Evolutionary conservation across 129 eudicot species (phyloP), one percentile per base, ranked within the genome.

Genomic region (Pulicaria dysenterica): DNA sequence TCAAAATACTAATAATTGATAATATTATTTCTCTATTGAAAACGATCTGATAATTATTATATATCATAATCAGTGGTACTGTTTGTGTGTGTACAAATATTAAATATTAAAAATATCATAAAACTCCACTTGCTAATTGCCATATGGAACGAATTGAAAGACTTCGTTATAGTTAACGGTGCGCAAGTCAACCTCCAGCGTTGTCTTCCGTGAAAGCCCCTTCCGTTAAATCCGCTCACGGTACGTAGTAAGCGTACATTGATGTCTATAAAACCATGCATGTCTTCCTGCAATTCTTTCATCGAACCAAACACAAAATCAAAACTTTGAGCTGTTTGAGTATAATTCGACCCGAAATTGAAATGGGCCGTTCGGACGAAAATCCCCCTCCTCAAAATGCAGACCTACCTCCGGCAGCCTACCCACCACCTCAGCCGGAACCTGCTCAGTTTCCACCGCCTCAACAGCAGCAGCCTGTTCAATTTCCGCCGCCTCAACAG

Each of bases 291-390:
- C 70, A 17, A 43, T 16, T 39, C 70, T 31, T 44, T 36, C 12
- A 34, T 1, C 4, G 17, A 37, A 66, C 11, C 57, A 43, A 43
- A 58, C 4, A 13, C 75, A 56, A 43, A 13, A 8, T 14, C 4
- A 17, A 10, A 13, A 6, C 19, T n/a, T 6, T 10, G 5, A 41
- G 11, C 40, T 9, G 3, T 15, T 16, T 2, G 8, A 8, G 7
- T 6, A 42, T 3, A 42, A 42, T 42, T 42, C 0, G 1, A 53
- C 5, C 17, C 36, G 2, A 13, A 50, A 8, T 36, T 51, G 6
- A 19, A 51, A 74, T 75, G 79, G 79, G 79, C 8, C 72, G 72
- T 15, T 37, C 45, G 5, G 69, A 16, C 3, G 72, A 44, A 7
- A 73, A 47, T 55, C 65, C 55, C 5, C 38, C 41, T 44, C 46